A percentile compares a stretch with the other conserved stretches of the same genome.
These are phyloP conservation scores for Sherardia arvensis DNA, from an alignment of 257 asterid species.

Conservation along the genomic window DNA sequence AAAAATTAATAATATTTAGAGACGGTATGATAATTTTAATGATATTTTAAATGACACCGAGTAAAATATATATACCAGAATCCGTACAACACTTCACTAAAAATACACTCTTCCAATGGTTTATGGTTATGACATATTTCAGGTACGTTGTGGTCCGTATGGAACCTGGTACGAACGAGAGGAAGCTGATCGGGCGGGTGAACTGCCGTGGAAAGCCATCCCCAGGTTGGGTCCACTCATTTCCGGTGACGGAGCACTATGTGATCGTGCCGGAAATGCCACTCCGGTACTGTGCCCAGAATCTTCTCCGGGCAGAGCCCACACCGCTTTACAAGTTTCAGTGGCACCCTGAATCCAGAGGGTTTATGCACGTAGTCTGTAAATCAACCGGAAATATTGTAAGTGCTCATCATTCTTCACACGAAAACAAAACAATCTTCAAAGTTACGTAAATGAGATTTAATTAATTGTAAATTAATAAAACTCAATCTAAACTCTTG, in stretches of 20 bases:
- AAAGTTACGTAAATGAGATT: no score
- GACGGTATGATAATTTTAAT: no score
- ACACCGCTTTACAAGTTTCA: slow-evolving; percentile 81
- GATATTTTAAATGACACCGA: no score
- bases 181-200: slow-evolving; percentile 69
- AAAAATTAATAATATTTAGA: no score
- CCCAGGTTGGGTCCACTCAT: slow-evolving; percentile 96
- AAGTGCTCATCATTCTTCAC: no score
- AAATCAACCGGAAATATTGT: slow-evolving; percentile 76
- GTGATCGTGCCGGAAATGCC: slow-evolving; percentile 95
- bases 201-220: slow-evolving; percentile 72
- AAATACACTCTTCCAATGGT: no score
- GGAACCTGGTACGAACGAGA: slow-evolving; percentile 72
- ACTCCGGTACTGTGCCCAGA: slow-evolving; percentile 76
- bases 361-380: slow-evolving; percentile 76
- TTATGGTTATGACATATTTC: no score
- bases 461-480: no score
- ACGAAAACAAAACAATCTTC: no score
- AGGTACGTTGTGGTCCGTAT: slow-evolving; percentile 45
- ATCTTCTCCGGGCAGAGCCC: slow-evolving; percentile 86
- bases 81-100: no score
- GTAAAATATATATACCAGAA: no score
- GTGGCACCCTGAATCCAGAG: slow-evolving; percentile 88
- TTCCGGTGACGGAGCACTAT: slow-evolving; percentile 80
- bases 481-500: no score